phyloP scores from a whole-genome alignment of 441 rosid genomes.

The Geranium incanum region DNA sequence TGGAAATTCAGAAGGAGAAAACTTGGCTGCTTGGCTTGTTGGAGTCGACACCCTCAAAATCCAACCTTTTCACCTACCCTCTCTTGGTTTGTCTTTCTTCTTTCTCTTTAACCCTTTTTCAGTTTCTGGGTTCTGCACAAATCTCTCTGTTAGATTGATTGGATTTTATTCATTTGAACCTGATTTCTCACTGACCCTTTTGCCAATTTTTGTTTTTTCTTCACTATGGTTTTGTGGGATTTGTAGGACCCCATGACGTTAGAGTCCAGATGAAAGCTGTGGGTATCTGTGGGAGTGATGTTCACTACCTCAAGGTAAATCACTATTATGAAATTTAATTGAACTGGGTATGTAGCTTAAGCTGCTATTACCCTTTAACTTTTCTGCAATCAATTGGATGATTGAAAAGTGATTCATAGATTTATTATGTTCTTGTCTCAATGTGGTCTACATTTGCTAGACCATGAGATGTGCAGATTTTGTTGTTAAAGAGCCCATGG shows the following conservation, averaged over 20 bases:
- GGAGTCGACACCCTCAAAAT: conserved; percentile 77
- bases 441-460: conserved; percentile 25
- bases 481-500: conserved; percentile 84
- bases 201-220: neutral
- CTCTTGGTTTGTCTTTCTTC: conserved; percentile 41
- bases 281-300: conserved; percentile 94
- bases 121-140: neutral
- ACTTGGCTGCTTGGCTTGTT: conserved; percentile 92
- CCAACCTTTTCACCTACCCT: conserved; percentile 72
- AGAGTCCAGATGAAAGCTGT: conserved; percentile 87
- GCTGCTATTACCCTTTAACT: neutral
- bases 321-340: neutral
- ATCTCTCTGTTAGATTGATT: neutral
- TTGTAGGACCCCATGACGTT: conserved; percentile 71
- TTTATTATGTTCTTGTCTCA: neutral
- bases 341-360: neutral
- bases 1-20: conserved; percentile 50
- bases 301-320: conserved; percentile 76
- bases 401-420: neutral
- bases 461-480: conserved; percentile 60
- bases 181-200: conserved; percentile 7
- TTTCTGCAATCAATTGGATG: neutral
- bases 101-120: neutral
- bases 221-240: neutral
- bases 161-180: neutral